These are phyloP conservation scores for Nasturtium officinale DNA, from an alignment of 345 rosid genomes.

Conservation along the genomic window DNA sequence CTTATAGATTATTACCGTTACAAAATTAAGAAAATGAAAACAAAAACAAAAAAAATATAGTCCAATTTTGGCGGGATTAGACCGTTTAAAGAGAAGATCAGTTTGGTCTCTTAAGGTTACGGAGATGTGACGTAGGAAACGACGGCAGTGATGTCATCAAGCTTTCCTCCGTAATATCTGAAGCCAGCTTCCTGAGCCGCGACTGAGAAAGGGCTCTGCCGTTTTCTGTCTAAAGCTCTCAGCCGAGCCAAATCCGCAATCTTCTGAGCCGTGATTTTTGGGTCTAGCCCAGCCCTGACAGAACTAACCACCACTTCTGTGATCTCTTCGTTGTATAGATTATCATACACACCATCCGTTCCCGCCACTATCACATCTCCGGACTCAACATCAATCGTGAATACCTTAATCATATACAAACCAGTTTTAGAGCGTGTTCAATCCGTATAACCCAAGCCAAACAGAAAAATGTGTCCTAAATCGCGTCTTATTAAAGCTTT, in stretches of 20 bases:
- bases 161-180: conserved; percentile 93
- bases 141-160: conserved; percentile 91
- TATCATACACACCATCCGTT: conserved; percentile 94
- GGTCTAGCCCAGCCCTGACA: conserved; percentile 66
- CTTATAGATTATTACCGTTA: conserved; percentile 7
- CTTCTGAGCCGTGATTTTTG: conserved; percentile 76
- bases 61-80: conserved; percentile 14
- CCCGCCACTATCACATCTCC: conserved; percentile 93
- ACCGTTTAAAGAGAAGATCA: conserved; percentile 8
- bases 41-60: not conserved
- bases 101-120: conserved; percentile 23
- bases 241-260: conserved; percentile 85
- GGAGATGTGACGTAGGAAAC: conserved; percentile 64
- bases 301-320: conserved; percentile 78
- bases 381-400: conserved; percentile 64
- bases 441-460: not conserved
- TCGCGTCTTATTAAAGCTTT: not conserved
- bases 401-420: conserved; percentile 52
- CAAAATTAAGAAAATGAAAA: conserved; percentile 8
- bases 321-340: conserved; percentile 82
- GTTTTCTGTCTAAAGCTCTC: conserved; percentile 68
- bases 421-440: not conserved
- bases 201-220: conserved; percentile 84
- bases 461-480: not conserved
- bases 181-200: conserved; percentile 96